Base-by-base conservation (phyloP, 2,329 filamentous ascomycete species). In the Polytolypa hystricis region DNA sequence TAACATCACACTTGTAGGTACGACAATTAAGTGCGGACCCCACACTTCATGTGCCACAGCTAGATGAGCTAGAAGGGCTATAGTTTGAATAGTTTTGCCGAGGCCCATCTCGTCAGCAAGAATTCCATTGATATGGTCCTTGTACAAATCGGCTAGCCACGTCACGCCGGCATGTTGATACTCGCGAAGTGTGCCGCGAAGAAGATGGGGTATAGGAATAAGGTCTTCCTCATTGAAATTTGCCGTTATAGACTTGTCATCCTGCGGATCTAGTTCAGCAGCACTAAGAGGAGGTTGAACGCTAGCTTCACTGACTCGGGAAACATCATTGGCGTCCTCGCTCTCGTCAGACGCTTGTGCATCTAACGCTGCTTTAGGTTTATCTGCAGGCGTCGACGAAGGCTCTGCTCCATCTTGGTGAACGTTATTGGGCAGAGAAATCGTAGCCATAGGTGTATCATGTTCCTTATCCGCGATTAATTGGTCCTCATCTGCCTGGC, bases 71-170 rank as follows among this genome's bases (percentile, higher is more conserved):
- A 98, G 69, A 3, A 98, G 67, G 3, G 93, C 81, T 51, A 98
- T 98, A 0, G 91, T 98, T 56, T 98, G 91, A 31, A 98, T 96
- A 0, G 91, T 98, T 61, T 98, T 98, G 6, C 91, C 91, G 3
- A 98, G 72, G 45, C 91, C 91, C 91, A 98, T 98, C 57, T 98
- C 91, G 54, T 98, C 93, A 1, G 91, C 91, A 14, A 98, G 67
- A 37, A 98, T 98, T 15, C 91, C 91, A 52, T 96, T 98, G 17
- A 89, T 94, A 44, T 82, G 81, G 45, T 91, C 93, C 11, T 79
- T 79, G 55, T 98, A 96, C 1, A 98, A 71, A 0, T 86, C 84
- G 2, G 87, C 86, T 31, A 98, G 77, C 91, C 91, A 98, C 56
- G 98, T 91, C 5, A 98, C 65, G n/a, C 91, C 93, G 52, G 84